Base-by-base conservation (phyloP, 1,139 yeast species). In the Debaryomyces sp. region DNA sequence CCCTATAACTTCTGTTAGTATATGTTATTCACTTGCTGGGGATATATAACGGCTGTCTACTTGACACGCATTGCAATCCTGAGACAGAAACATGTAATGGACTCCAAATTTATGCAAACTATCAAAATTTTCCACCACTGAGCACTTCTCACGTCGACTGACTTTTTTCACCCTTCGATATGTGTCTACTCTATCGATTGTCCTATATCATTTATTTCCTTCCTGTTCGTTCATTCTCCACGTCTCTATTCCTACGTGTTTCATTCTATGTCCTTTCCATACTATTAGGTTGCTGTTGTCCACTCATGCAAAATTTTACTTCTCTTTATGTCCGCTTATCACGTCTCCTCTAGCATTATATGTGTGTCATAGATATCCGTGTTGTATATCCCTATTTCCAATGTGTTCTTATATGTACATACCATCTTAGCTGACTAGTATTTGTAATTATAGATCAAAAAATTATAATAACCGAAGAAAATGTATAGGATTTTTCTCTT, bases 1-100 rank as follows among this genome's bases (percentile, higher is more conserved):
- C 96, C 96, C 96, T 88, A 68, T 29, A 46, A 40, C 23, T 54
- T 55, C 8, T 50, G 74, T 71, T 71, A 71, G 72, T 66, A 67
- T 57, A 50, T 38, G 21, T n/a, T 10, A 3, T 21, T 5, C 23
- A 18, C 26, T 9, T 5, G 13, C 21, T 18, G 21, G 26, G 37
- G 24, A 22, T 21, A 35, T 6, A 12, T 13, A 21, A n/a, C 13
- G 10, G 24, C 9, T 15, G 7, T 17, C 37, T 18, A 1, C 12
- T 30, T 15, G 18, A 7, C 18, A 30, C 34, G 10, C 18, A 30
- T 30, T 4, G 18, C 5, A n/a, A 6, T 1, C 30, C 2, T 12
- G 30, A 27, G 13, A 27, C 30, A 12, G 13, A 12, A 27, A 10
- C 13, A 10, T 4, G 13, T 12, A 12, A 4, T 12, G 6, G 13